A percentile compares a stretch with the other conserved stretches of the same genome.
Evolutionary conservation across 1,284 basidiomycete species (phyloP).

Genomic region (Leccinum solheimii): DNA sequence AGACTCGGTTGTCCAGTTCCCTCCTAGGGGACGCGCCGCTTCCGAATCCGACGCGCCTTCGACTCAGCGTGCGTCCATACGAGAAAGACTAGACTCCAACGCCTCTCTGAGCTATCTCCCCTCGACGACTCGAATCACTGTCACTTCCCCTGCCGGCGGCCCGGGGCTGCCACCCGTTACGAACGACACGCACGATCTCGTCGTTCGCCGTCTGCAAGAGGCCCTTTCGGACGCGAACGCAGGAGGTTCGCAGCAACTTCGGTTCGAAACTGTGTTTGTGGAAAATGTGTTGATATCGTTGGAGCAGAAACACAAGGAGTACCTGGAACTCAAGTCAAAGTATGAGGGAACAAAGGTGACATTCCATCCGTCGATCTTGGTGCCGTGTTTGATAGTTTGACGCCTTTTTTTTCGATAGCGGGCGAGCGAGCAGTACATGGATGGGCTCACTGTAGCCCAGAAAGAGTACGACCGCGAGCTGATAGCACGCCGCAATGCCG

Average conservation of each 20-base stretch:
- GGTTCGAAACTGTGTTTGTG: conserved; percentile 74
- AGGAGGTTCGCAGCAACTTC: conserved; percentile 62
- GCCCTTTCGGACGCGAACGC: conserved; percentile 65
- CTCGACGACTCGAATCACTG: conserved; percentile 39
- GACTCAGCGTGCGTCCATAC: conserved; percentile 1
- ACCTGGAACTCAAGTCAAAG: conserved; percentile 68
- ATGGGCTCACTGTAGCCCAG: conserved; percentile 89
- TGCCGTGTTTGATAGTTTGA: neutral
- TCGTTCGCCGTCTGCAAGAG: conserved; percentile 56
- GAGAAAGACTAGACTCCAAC: conserved; percentile 23
- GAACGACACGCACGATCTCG: conserved; percentile 47
- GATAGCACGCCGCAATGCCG: conserved; percentile 83
- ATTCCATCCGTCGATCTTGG: neutral
- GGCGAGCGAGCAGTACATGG: conserved; percentile 87
- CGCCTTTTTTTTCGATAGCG: conserved; percentile 48
- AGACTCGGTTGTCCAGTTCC: conserved; percentile 15
- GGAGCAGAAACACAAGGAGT: conserved; percentile 66
- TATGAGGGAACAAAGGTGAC: conserved; percentile 85
- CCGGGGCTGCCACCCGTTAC: conserved; percentile 31
- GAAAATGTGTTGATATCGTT: conserved; percentile 72
- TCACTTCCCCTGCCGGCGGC: conserved; percentile 44
- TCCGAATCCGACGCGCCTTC: conserved; percentile 26
- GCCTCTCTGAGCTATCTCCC: conserved; percentile 23
- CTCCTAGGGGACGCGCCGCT: conserved; percentile 21
- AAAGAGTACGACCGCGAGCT: conserved; percentile 93